phyloP scores from a whole-genome alignment of 371 early-diverging fungal genomes.

The Cokeromyces recurvatus region DNA sequence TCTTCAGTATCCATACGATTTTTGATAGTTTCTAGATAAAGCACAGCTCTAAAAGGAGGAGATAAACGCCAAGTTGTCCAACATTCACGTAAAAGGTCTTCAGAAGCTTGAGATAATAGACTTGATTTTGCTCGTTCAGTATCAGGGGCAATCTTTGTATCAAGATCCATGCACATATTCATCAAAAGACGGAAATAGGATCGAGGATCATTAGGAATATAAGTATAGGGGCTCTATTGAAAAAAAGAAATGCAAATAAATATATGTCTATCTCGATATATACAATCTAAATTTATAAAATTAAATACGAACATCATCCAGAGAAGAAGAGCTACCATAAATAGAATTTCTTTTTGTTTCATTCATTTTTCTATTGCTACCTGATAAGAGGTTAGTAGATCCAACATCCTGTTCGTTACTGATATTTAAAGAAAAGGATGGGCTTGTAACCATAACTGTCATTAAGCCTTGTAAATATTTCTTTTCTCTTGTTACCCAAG shows the following conservation, averaged over 20 bases:
- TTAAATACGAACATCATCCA: conserved; percentile 7
- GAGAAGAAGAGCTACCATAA: background rate
- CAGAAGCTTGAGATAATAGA: conserved; percentile 54
- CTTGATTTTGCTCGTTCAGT: conserved; percentile 45
- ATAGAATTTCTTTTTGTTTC: conserved; percentile 6
- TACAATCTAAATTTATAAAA: background rate
- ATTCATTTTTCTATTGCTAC: conserved; percentile 5
- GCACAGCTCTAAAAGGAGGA: conserved; percentile 58
- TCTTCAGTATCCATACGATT: conserved; percentile 42
- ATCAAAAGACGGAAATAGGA: conserved; percentile 51
- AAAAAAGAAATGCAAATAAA: background rate
- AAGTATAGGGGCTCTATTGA: conserved; percentile 32
- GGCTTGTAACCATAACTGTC: conserved; percentile 42
- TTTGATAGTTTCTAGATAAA: conserved; percentile 62
- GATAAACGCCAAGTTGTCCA: conserved; percentile 69
- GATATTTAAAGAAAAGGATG: conserved; percentile 27
- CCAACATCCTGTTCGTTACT: conserved; percentile 36
- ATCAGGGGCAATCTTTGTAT: conserved; percentile 40
- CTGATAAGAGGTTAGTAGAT: conserved; percentile 27
- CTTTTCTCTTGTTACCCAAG: conserved; percentile 43
- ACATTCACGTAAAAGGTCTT: conserved; percentile 62
- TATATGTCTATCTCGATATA: background rate
- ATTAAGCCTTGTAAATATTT: conserved; percentile 43
- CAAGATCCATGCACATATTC: conserved; percentile 58
- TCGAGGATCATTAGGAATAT: conserved; percentile 55